Conservation (phyloP, 139 green algal species). For the Chlamydomonas eustigma region DNA sequence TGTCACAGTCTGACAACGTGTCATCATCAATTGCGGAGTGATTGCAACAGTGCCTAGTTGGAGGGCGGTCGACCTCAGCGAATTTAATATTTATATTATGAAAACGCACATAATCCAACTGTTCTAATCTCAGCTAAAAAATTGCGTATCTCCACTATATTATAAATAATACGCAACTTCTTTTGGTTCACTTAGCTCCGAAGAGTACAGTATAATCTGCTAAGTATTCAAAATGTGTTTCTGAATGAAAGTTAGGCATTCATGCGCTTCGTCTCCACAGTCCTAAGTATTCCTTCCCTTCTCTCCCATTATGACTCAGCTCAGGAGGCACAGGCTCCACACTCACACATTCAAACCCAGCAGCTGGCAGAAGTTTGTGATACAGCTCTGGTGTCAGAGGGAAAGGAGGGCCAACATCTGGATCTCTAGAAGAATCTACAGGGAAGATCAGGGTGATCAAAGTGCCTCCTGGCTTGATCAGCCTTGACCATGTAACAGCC, state of each 20-base stretch:
- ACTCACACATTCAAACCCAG: conserved; percentile 40
- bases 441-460: background rate
- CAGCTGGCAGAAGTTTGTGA: conserved; percentile 30
- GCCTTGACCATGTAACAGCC: background rate
- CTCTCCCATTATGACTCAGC: conserved; percentile 32
- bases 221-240: background rate
- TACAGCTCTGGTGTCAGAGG: conserved; percentile 51
- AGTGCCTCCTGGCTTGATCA: conserved; percentile 6
- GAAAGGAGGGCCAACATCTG: conserved; percentile 45
- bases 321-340: conserved; percentile 33
- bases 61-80: too few relatives aligned
- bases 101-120: too few relatives aligned
- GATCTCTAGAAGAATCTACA: background rate
- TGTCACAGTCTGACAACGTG: too few relatives aligned
- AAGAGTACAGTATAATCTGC: too few relatives aligned
- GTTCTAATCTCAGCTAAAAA: too few relatives aligned
- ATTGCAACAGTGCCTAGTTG: too few relatives aligned
- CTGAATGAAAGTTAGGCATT: background rate
- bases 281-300: conserved; percentile 41
- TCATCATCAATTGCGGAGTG: too few relatives aligned
- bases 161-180: too few relatives aligned
- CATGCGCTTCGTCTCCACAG: conserved; percentile 28
- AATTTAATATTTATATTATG: too few relatives aligned
- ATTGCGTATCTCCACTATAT: too few relatives aligned
- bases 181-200: too few relatives aligned